Conservation (phyloP, 257 asterid genomes). For the Solanum pennellii region DNA sequence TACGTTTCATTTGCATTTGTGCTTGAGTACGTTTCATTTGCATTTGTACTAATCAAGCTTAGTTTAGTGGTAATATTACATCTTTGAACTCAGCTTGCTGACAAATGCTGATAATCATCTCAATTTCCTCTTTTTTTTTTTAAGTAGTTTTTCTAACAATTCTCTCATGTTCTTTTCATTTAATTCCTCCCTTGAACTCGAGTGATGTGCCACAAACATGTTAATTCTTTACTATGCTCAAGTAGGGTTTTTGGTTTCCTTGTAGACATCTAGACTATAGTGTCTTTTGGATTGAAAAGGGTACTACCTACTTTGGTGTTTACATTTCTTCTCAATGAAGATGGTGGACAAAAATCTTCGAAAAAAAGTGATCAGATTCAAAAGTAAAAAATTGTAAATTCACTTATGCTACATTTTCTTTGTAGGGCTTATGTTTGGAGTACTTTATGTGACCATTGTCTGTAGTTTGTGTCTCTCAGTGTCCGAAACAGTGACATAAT, state of each 20-base stretch:
- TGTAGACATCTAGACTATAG: background rate
- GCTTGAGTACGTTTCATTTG: background rate
- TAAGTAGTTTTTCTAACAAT: background rate
- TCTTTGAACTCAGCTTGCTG: background rate
- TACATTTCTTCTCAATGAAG: background rate
- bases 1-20: background rate
- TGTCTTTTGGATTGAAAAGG: background rate
- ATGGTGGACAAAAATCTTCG: background rate
- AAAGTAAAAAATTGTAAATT: background rate
- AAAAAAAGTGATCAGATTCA: background rate
- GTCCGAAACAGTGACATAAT: too few species aligned
- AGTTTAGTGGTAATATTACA: background rate
- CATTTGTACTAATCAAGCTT: background rate
- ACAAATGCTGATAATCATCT: background rate
- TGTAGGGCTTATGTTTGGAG: background rate
- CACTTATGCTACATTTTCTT: background rate
- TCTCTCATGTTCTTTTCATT: background rate
- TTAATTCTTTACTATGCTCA: background rate
- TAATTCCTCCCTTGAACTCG: background rate
- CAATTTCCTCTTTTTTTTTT: background rate
- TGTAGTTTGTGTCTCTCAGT: background rate
- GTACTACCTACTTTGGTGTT: background rate
- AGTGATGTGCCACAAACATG: background rate
- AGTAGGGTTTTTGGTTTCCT: background rate
- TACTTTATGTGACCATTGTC: background rate